Evolutionary conservation across 306 rosid species (phyloP), one percentile per base, ranked within the genome.

Genomic region (Fragaria iinumae): DNA sequence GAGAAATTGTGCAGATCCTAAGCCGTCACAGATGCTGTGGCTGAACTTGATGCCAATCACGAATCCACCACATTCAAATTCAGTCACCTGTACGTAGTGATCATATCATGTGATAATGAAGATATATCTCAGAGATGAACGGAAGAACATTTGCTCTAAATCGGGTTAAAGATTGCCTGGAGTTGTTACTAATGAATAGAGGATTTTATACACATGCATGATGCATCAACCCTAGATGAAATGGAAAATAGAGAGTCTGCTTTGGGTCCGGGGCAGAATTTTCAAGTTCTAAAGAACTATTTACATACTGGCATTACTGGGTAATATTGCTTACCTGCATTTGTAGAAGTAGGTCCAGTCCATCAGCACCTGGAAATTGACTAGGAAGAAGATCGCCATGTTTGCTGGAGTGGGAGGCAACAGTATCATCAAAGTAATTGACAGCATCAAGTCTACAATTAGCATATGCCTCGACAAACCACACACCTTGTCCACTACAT

Each of bases 1-100:
- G 20, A 93, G 89, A 76, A 93, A 93, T 34, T 89, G 93, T 29
- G 98, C 98, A 14, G 98, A 93, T 6, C 98, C 98, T 27, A 93
- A 90, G 21, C 98, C 98, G 45, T 93, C 96, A 7, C 95, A 90
- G 21, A 89, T 80, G 81, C 86, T 84, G n/a, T 93, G 98, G 80
- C 90, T 82, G 81, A 89, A 88, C 76, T 82, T 57, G 14, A 93
- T 82, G 50, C 98, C 98, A n/a, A 38, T 1, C 41, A 38, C 41
- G 41, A 83, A 89, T 59, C 98, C 98, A 0, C 88, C 93, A 29
- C 95, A 91, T 4, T 77, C 84, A 81, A 93, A 93, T 59, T 81
- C 72, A 17, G 96, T 93, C 83, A 91, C 94, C 93, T 57, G 64
- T n/a, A 6, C 25, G 25, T 16, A n/a, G 11, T 20, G 25, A 53